Evolutionary conservation across 345 rosid species (phyloP).

Genomic region (Carallia brachiata): DNA sequence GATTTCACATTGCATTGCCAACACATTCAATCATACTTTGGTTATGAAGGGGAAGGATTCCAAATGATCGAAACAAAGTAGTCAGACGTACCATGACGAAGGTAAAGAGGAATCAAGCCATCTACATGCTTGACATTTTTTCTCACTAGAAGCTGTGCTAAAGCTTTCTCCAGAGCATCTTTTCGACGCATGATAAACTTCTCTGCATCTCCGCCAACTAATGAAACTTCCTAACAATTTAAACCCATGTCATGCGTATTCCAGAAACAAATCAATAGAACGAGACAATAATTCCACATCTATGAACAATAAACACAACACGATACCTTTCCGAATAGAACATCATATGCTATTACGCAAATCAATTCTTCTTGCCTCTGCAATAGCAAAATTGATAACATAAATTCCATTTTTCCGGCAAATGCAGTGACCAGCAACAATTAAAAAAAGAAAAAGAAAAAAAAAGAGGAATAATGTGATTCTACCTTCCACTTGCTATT

Average conservation of each 20-base stretch:
- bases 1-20: not conserved
- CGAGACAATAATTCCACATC: not conserved
- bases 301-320: not conserved
- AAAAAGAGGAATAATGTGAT: not conserved
- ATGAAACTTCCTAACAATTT: conserved; percentile 48
- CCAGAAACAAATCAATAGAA: not conserved
- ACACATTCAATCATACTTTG: not conserved
- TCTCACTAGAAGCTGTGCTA: conserved; percentile 63
- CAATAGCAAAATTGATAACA: conserved; percentile 11
- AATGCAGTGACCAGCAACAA: not conserved
- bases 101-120: conserved; percentile 54
- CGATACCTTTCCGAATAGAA: conserved; percentile 76
- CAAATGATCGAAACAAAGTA: not conserved
- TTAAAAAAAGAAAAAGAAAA: not conserved
- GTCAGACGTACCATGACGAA: conserved; percentile 44
- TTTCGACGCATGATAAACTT: conserved; percentile 56
- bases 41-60: not conserved
- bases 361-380: conserved; percentile 78
- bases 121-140: conserved; percentile 55
- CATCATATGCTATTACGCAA: conserved; percentile 61
- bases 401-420: too few relatives aligned
- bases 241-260: conserved; percentile 15
- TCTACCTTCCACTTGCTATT: conserved; percentile 81
- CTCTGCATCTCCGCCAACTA: conserved; percentile 69
- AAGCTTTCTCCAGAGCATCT: conserved; percentile 47